phyloP scores from a whole-genome alignment of 352 stramenopile genomes.

The Proteromonas lacertae region DNA sequence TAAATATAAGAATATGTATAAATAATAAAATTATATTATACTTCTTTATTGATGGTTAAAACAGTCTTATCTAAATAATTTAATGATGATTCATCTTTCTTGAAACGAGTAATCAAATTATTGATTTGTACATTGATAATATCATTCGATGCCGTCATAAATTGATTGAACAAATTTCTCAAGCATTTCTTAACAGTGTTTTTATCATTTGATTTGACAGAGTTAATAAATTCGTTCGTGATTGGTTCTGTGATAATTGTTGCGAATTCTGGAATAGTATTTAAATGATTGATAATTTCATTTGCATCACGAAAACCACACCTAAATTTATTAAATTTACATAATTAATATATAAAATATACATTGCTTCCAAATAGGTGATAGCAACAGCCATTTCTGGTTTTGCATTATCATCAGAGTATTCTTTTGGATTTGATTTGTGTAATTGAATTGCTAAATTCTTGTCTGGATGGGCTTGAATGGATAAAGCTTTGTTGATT shows the following conservation, averaged over 20 bases:
- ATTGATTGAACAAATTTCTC: conserved; percentile 21
- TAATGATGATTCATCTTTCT: too few relatives aligned
- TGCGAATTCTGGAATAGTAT: conserved; percentile 45
- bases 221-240: conserved; percentile 24
- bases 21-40: background rate
- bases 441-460: conserved; percentile 19
- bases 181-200: conserved; percentile 43
- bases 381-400: conserved; percentile 95
- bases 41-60: background rate
- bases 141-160: conserved; percentile 12
- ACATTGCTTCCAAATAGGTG: conserved; percentile 17
- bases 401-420: conserved; percentile 96
- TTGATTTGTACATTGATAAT: background rate
- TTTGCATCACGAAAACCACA: conserved; percentile 65
- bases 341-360: background rate
- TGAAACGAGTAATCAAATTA: background rate
- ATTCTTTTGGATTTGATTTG: conserved; percentile 34
- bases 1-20: conserved; percentile 35
- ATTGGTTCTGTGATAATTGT: background rate
- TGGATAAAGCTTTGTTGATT: conserved; percentile 79
- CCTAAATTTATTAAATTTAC: conserved; percentile 1
- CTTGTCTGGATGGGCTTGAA: conserved; percentile 62
- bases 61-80: background rate
- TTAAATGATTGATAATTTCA: conserved; percentile 50
- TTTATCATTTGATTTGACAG: too few relatives aligned